Conservation (phyloP, 2,329 filamentous ascomycete species). For the Aspergillus felis region DNA sequence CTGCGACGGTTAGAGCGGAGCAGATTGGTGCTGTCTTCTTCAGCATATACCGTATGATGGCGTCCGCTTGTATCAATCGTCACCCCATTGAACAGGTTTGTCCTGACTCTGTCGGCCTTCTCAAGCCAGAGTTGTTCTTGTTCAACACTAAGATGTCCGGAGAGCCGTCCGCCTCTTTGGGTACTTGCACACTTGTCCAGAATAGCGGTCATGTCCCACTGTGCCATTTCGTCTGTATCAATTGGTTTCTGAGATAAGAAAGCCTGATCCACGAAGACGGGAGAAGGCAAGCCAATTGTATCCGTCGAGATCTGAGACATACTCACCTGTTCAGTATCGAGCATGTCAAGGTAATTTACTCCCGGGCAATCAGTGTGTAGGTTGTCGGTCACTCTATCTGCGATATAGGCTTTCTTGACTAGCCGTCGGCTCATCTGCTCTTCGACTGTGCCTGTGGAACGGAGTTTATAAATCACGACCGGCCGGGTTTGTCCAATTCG, state of each 20-base stretch:
- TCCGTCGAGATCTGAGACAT: slow-evolving; percentile 16
- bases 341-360: slow-evolving; percentile 51
- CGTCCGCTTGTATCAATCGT: slow-evolving; percentile 33
- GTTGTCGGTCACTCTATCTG: slow-evolving; percentile 56
- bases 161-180: neutral
- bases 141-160: slow-evolving; percentile 24
- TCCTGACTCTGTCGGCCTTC: slow-evolving; percentile 55
- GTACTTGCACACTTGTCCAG: slow-evolving; percentile 19
- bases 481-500: slow-evolving; percentile 53
- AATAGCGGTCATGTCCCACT: slow-evolving; percentile 39
- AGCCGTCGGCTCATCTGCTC: slow-evolving; percentile 57
- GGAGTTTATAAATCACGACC: slow-evolving; percentile 55
- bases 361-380: slow-evolving; percentile 47
- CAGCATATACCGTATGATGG: slow-evolving; percentile 29
- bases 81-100: slow-evolving; percentile 55
- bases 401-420: slow-evolving; percentile 60
- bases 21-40: slow-evolving; percentile 26
- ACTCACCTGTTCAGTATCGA: slow-evolving; percentile 52
- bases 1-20: slow-evolving; percentile 48
- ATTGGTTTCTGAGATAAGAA: neutral
- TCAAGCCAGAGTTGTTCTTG: slow-evolving; percentile 56
- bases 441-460: slow-evolving; percentile 55
- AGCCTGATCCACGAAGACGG: neutral
- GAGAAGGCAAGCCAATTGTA: neutral
- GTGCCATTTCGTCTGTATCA: neutral